Evolutionary conservation across 2,329 filamentous ascomycete species (phyloP), one percentile per base, ranked within the genome.

Genomic region (Mycosphaerella arachidis): DNA sequence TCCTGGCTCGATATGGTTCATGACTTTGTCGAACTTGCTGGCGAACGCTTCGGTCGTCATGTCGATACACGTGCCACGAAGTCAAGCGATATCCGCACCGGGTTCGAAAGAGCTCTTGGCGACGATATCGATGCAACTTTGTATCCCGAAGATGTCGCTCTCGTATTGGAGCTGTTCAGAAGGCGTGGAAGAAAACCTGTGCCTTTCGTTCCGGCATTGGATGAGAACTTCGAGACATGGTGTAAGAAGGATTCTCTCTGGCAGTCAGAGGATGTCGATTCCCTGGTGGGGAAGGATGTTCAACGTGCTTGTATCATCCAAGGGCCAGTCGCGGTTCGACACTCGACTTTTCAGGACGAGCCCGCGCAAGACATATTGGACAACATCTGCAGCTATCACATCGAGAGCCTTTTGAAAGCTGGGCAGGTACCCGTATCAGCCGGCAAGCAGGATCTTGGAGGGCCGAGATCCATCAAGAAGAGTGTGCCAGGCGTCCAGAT

Each of bases 231-330:
- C 66, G 93, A 97, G 73, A 95, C 93, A 77, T 97, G 90, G 81
- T 97, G 97, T 87, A 97, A 97, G 86, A 97, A 97, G 81, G 93
- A 97, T 75, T 97, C 92, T 1, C 84, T 97, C 8, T 97, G 93
- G 93, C 93, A 97, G 78, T 96, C 92, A 0, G 93, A 97, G 77
- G 93, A 97, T 70, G 82, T 97, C 12, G 92, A 93, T 70, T 92
- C 93, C 57, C 91, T 97, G 61, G 92, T 96, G 63, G 92, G 82
- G 67, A 92, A 96, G 77, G 93, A 97, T 72, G 93, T 97, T 58
- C 91, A 90, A 63, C 86, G 93, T 72, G 96, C 91, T 35, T 96
- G 92, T 79, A 96, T 97, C 73, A 81, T 97, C 37, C 93, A 97
- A 74, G 93, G 93, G 18, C 93, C 93, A 9, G 91, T 91, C 77